Evolutionary conservation across 441 rosid species (phyloP), one percentile per base, ranked within the genome.

Genomic region (Raphanus hybrid): DNA sequence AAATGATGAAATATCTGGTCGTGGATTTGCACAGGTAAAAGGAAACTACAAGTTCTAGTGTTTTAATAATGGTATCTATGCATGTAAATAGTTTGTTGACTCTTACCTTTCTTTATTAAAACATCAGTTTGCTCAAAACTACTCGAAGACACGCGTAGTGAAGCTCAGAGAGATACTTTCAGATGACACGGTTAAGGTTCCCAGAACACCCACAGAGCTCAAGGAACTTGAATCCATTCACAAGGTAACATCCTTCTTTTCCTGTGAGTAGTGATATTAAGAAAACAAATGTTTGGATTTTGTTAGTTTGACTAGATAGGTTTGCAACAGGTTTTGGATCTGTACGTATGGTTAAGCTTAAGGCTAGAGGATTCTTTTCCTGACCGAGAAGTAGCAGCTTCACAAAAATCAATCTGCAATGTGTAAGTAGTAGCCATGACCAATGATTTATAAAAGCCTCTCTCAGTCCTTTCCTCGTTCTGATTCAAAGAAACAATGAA

Each of bases 141-240:
- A 90, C 71, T 86, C 96, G 0, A 82, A 83, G 72, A 89, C 78
- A 62, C 89, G 92, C 71, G 50, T 86, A 26, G 98, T 95, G 80
- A 89, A 79, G 59, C 97, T 95, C 54, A 80, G 82, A 81, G 98
- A 93, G 84, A 91, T 95, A 84, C 89, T 95, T 80, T 84, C 86
- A 20, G 87, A 91, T 0, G 94, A 87, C 74, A 86, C 82, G 27
- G 93, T 92, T 69, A 64, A 78, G 78, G 92, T 93, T 76, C 98
- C 99, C 20, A 84, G 80, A 84, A 90, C 97, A 34, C 91, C 74
- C 55, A 26, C 50, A 65, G 86, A 82, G 73, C 90, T 95, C 70
- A 85, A 82, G 83, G 98, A 95, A 65, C 98, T 93, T 60, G 98
- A 95, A 84, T 95, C 99, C 35, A 81, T 95, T 85, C 93, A 95